phyloP scores from a whole-genome alignment of 768 basidiomycete genomes.

The Sporobolomyces pararoseus region DNA sequence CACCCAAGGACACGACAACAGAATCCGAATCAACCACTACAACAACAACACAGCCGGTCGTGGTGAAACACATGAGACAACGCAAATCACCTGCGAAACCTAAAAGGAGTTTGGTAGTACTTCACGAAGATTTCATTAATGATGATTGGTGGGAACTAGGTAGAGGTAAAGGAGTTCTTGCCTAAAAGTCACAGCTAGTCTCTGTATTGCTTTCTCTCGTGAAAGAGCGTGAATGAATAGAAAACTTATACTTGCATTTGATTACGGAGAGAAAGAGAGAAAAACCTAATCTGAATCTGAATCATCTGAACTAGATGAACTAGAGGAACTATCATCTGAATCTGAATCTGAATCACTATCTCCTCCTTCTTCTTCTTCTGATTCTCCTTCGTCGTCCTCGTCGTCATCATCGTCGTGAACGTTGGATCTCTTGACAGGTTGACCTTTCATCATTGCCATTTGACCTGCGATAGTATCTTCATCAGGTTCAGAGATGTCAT shows the following conservation, averaged over 20 bases:
- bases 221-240: neutral
- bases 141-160: conserved; percentile 43
- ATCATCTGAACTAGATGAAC: conserved; percentile 15
- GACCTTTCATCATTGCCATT: conserved; percentile 77
- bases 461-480: conserved; percentile 95
- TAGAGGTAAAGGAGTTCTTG: conserved; percentile 28
- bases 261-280: neutral
- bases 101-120: conserved; percentile 24
- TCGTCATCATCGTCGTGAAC: conserved; percentile 54
- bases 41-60: neutral
- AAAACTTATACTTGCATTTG: neutral
- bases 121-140: conserved; percentile 45
- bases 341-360: conserved; percentile 7
- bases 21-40: neutral
- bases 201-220: too few species aligned
- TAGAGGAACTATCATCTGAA: conserved; percentile 46
- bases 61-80: conserved; percentile 6
- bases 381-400: conserved; percentile 59
- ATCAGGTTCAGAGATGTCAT: conserved; percentile 96
- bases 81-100: conserved; percentile 17
- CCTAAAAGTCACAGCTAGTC: neutral
- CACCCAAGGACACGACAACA: too few species aligned
- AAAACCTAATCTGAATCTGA: conserved; percentile 3
- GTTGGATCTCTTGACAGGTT: conserved; percentile 42
- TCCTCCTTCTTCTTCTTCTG: conserved; percentile 55